These are phyloP conservation scores for Coprinellus micaceus DNA, from an alignment of 768 basidiomycete genomes.

Conservation along the genomic window DNA sequence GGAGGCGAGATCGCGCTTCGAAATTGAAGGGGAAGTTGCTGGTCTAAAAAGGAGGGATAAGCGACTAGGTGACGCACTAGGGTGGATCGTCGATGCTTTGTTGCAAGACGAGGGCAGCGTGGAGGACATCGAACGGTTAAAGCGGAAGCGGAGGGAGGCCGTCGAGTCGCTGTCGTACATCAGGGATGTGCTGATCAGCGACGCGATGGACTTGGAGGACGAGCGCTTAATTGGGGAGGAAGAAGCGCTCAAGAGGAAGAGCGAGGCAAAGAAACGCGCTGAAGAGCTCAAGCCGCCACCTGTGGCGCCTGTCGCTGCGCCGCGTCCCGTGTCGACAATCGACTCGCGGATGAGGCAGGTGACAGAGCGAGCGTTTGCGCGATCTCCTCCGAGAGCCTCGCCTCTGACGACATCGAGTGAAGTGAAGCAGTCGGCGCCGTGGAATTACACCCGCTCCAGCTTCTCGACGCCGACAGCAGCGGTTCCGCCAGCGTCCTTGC, in stretches of 20 bases:
- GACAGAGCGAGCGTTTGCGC: conserved; percentile 15
- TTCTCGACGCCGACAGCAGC: conserved; percentile 32
- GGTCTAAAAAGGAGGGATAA: conserved; percentile 56
- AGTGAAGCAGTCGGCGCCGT: conserved; percentile 37
- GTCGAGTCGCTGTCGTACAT: conserved; percentile 76
- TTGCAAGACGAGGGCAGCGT: conserved; percentile 50
- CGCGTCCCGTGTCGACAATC: conserved; percentile 36
- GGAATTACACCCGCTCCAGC: conserved; percentile 54
- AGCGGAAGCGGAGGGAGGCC: conserved; percentile 55
- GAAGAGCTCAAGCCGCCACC: conserved; percentile 16
- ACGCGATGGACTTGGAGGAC: conserved; percentile 55
- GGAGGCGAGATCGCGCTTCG: conserved; percentile 67
- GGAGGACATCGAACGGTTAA: conserved; percentile 35
- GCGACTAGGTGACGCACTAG: conserved; percentile 63
- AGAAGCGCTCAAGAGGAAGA: conserved; percentile 36
- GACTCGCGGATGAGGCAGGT: conserved; percentile 28
- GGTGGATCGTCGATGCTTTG: conserved; percentile 72
- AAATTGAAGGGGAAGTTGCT: conserved; percentile 62
- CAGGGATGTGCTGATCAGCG: conserved; percentile 64
- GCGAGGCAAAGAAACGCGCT: conserved; percentile 23
- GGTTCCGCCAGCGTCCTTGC: conserved; percentile 41
- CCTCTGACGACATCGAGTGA: conserved; percentile 3
- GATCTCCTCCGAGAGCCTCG: conserved; percentile 10
- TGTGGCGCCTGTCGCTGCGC: conserved; percentile 25
- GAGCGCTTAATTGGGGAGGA: conserved; percentile 61